Conservation (phyloP, 805 yeast genomes). For the Lachancea sp. region DNA sequence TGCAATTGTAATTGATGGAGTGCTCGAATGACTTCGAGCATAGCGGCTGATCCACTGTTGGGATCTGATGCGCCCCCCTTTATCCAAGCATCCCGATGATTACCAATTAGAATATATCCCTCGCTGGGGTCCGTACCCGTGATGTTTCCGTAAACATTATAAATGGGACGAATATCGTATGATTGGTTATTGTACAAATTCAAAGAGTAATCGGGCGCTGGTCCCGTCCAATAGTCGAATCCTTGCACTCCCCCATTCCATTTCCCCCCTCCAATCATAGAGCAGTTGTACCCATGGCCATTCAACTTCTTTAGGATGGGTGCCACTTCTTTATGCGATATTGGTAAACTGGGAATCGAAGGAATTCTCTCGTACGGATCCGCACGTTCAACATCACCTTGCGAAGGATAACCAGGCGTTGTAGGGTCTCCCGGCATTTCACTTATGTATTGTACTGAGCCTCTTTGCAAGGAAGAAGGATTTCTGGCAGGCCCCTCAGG, state of each 20-base stretch:
- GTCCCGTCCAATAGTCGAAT: slow-evolving; percentile 49
- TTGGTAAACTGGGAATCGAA: slow-evolving; percentile 63
- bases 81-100: slow-evolving; percentile 78
- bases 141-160: slow-evolving; percentile 56
- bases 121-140: slow-evolving; percentile 49
- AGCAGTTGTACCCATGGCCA: slow-evolving; percentile 44
- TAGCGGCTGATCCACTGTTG: slow-evolving; percentile 61
- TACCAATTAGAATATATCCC: slow-evolving; percentile 54
- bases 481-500: slow-evolving; percentile 76
- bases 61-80: slow-evolving; percentile 78
- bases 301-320: slow-evolving; percentile 56
- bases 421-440: slow-evolving; percentile 72
- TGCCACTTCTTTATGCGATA: slow-evolving; percentile 53
- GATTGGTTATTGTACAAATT: slow-evolving; percentile 57
- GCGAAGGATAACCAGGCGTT: slow-evolving; percentile 61
- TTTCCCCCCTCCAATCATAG: slow-evolving; percentile 35
- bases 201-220: slow-evolving; percentile 38
- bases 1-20: slow-evolving; percentile 42
- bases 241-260: slow-evolving; percentile 43
- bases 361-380: slow-evolving; percentile 52
- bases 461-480: slow-evolving; percentile 71
- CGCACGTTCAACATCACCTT: slow-evolving; percentile 39
- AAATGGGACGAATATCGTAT: slow-evolving; percentile 53
- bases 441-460: slow-evolving; percentile 60
- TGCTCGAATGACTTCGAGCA: slow-evolving; percentile 59